Evolutionary conservation across 2,329 filamentous ascomycete species (phyloP), one percentile per base, ranked within the genome.

Genomic region (Lachnellula cervina): DNA sequence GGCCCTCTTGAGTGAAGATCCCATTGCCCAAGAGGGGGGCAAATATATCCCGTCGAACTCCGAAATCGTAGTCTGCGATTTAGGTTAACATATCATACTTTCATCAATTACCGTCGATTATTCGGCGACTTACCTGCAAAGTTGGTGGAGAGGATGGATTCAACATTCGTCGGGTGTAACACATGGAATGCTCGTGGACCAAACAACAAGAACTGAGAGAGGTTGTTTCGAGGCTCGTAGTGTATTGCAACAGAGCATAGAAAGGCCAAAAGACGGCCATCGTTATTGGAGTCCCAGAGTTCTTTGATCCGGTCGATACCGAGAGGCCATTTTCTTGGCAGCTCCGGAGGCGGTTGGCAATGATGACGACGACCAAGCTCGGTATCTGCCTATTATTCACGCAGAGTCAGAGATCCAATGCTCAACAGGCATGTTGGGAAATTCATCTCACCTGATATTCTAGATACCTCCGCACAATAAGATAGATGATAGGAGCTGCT

Each of bases 1-100:
- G 23, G 3, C 70, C 71, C 35, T 73, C 70, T 49, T 69, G 63
- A 2, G 65, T 66, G 56, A 72, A 73, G 32, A 72, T 71, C 1
- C 70, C 70, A 46, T 70, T 62, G 2, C 70, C 70, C 16, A 73
- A 60, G 1, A 73, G 57, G 0, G 69, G 66, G n/a, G 56, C 54
- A 14, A 64, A 53, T 8, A 57, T 63, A 6, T 59, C 47, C 9
- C 56, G 56, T 35, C 70, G 64, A 32, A 43, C 40, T 14, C 69
- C 70, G 2, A 71, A 55, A 2, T 59, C 54, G 46, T 56, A 71
- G 44, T 71, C 62, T 64, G 21, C 6, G 17, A 40, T 17, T n/a
- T 1, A 5, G 4, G 6, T 16, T 40, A 40, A 40, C 8, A 40
- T 6, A 16, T 40, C n/a, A 16, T 17, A 6, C 16, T 19, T 44